Conservation (phyloP, 257 asterid genomes). For the Mitragyna speciosa region DNA sequence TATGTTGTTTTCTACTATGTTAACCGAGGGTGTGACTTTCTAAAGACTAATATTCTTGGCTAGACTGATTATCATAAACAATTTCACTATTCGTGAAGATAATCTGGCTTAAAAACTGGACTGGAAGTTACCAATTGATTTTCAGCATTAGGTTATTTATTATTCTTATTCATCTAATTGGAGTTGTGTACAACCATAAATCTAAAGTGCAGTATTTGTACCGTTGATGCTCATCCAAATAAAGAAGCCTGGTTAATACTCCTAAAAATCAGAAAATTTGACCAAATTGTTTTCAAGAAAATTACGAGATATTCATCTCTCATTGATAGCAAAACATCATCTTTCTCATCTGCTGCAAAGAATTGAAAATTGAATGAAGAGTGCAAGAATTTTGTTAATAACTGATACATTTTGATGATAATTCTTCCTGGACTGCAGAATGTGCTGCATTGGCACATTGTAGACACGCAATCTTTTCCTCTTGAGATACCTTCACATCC, state of each 20-base stretch:
- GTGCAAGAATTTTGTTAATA: neutral
- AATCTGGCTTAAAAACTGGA: neutral
- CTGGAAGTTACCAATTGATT: neutral
- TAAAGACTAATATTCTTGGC: neutral
- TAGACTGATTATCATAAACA: neutral
- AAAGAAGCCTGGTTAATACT: neutral
- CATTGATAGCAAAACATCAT: neutral
- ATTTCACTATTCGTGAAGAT: neutral
- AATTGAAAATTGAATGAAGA: neutral
- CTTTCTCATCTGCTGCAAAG: neutral
- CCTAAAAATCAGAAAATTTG: neutral
- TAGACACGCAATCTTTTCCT: slow-evolving; percentile 91
- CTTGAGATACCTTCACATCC: slow-evolving; percentile 90
- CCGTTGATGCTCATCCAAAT: neutral
- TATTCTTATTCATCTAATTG: neutral
- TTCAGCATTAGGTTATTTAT: neutral
- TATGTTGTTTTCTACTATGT: neutral
- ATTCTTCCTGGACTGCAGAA: slow-evolving; percentile 43
- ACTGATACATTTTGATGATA: neutral
- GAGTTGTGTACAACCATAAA: neutral
- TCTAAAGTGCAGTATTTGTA: neutral
- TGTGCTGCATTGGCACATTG: slow-evolving; percentile 98
- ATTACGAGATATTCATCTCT: neutral
- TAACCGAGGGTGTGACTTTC: neutral
- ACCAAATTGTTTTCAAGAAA: too few species aligned